Evolutionary conservation across 2,329 filamentous ascomycete species (phyloP), one percentile per base, ranked within the genome.

Genomic region (Penicillium hordei): DNA sequence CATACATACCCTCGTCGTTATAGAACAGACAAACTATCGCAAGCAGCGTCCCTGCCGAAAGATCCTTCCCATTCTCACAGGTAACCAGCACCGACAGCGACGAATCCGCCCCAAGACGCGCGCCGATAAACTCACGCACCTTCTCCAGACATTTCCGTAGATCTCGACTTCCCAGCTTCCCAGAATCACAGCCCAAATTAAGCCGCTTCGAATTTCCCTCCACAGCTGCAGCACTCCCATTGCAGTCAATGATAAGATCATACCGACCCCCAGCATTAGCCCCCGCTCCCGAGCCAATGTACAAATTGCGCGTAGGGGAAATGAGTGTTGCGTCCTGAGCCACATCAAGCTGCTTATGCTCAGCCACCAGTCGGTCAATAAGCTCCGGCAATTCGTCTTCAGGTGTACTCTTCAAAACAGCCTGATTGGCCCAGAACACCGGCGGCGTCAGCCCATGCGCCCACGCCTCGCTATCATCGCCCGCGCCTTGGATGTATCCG

Each of bases 381-480:
- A 84, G 55, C 12, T 63, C 68, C 0, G 82, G 80, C 6, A 89
- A 74, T 2, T 91, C 85, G 10, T 84, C 82, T 68, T 97, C 93
- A 0, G 82, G 68, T 0, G 87, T 83, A 0, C 73, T 73, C 21
- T 95, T 77, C 12, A 97, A 78, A 6, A 70, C 39, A 0, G 83
- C 78, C 42, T 78, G 79, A 65, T 96, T 80, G 2, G 74, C 75
- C 94, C 94, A 99, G 75, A 96, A 99, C 0, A 93, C 62, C 0
- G 78, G 72, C 0, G 93, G 86, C 0, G 90, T 94, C 17, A 97
- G 82, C 0, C 91, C 91, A 52, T 84, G 78, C 1, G 92, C 89
- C 94, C 94, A 99, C 65, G 90, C 91, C 79, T 99, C 94, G 13
- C 89, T 91, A 72, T 99, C 94, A 73, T 99, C 94, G 2, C 89